phyloP scores from a whole-genome alignment of 495 filamentous ascomycete genomes.

The Rhypophila decipiens region DNA sequence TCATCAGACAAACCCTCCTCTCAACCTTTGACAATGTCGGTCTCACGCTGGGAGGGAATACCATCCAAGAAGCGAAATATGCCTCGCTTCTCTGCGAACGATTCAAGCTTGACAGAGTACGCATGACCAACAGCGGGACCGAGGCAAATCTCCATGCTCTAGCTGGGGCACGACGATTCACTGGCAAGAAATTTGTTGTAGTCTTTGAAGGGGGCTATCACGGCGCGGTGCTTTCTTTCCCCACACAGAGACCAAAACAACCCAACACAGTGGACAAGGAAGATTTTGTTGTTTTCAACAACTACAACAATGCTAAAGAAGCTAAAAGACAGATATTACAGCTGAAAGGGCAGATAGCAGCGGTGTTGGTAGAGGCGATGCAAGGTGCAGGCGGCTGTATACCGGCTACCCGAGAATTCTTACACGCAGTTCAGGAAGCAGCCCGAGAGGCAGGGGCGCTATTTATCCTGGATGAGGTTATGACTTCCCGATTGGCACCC shows the following conservation, averaged over 20 bases:
- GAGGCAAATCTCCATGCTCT: conserved; percentile 49
- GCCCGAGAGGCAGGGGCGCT: conserved; percentile 35
- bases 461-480: conserved; percentile 61
- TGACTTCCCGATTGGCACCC: conserved; percentile 50
- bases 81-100: conserved; percentile 35
- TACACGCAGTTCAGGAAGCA: conserved; percentile 24
- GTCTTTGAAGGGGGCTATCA: conserved; percentile 51
- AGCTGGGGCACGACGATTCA: conserved; percentile 33
- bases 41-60: conserved; percentile 37
- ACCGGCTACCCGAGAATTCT: conserved; percentile 38
- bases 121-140: conserved; percentile 49
- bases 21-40: conserved; percentile 30
- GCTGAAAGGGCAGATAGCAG: conserved; percentile 33
- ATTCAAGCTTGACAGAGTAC: conserved; percentile 38
- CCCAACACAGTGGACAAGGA: conserved; percentile 25
- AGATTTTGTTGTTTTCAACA: conserved; percentile 42
- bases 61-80: conserved; percentile 30
- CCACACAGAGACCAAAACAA: background rate
- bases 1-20: conserved; percentile 31
- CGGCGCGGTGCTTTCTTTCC: conserved; percentile 43
- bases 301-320: conserved; percentile 42
- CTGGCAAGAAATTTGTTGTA: conserved; percentile 35
- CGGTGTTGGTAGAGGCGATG: conserved; percentile 55
- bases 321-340: conserved; percentile 29
- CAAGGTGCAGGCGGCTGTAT: conserved; percentile 51